Base-by-base conservation (phyloP, 2,329 filamentous ascomycete genomes). In the Fusarium phyllophilum region DNA sequence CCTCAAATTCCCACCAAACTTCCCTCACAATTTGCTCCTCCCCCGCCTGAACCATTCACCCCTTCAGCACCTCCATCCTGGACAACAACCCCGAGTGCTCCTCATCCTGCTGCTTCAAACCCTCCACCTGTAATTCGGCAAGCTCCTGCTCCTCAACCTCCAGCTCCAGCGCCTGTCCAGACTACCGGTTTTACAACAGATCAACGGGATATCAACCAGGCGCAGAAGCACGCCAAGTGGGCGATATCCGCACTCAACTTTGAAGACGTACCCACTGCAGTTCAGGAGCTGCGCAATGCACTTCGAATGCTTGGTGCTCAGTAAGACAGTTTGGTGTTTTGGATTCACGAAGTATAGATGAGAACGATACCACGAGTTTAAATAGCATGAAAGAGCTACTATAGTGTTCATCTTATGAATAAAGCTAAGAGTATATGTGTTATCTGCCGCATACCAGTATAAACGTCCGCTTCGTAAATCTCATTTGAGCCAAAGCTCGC, bases 161-260 rank as follows among this genome's bases (percentile, higher is more conserved):
- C 75, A 4, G 56, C 61, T 4, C 59, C 71, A 9, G 58, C 60
- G 5, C 67, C 73, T 8, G 67, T 62, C 33, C 63, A 67, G n/a
- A 63, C 41, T 22, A 38, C 49, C 22, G 48, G 63, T 9, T 66
- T 69, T 24, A 61, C 75, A 6, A 75, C 73, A 20, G 77, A 79
- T 52, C 79, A 80, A 13, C 79, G 82, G 38, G 94, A 97, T 72
- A 92, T 98, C 41, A 85, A 90, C 41, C 89, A 91, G 77, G 96
- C 96, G 9, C 95, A 97, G 81, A 99, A 98, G 81, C 96, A 98
- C 84, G 95, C 96, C 5, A 95, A 94, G 78, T 99, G 94, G 94
- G 96, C 96, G 1, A 97, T 98, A 46, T 98, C 95, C 17, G 96
- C 96, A 1, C 84, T 99, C 54, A 97, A 98, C 78, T 99, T 99